A percentile compares a stretch with the other conserved stretches of the same genome.
phyloP scores from a whole-genome alignment of 2,329 filamentous ascomycete genomes.

The Apiospora saccharicola region DNA sequence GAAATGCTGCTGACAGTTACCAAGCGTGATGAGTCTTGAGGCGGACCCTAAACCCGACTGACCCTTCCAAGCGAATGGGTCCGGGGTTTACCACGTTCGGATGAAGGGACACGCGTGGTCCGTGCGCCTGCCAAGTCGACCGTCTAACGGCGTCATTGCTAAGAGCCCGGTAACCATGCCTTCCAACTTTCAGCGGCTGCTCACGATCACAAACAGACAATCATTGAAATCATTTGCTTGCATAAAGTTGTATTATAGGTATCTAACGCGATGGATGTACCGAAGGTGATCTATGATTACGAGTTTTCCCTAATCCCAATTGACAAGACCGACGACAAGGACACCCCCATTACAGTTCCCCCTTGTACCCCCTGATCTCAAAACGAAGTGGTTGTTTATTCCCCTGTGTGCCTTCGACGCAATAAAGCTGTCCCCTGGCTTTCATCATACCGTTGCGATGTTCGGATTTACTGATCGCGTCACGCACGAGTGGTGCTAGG shows the following conservation, averaged over 20 bases:
- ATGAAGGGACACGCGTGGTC: slow-evolving; percentile 15
- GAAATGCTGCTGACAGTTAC: not conserved
- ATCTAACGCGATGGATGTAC: not conserved
- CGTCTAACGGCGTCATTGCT: not conserved
- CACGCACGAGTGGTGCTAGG: not conserved
- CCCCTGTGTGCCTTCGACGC: not conserved
- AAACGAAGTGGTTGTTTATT: not conserved
- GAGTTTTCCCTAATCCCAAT: not conserved
- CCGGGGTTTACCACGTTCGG: slow-evolving; percentile 17
- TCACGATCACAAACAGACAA: not conserved
- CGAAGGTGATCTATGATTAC: not conserved
- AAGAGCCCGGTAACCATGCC: not conserved
- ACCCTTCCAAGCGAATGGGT: slow-evolving; percentile 20
- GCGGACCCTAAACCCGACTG: slow-evolving; percentile 4
- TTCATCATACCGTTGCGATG: not conserved
- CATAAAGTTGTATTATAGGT: not conserved
- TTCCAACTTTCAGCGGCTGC: not conserved
- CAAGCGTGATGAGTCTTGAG: not conserved
- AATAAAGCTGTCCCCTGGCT: not conserved
- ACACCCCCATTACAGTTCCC: not conserved
- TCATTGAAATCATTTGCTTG: not conserved
- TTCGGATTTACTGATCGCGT: not conserved
- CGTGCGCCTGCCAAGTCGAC: not conserved
- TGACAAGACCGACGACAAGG: not conserved
- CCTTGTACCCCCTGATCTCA: not conserved